Percentiles rank a stretch among this genome's conserved stretches.
Conservation (phyloP, 1,284 basidiomycete species). For the Neonothopanus nambi region DNA sequence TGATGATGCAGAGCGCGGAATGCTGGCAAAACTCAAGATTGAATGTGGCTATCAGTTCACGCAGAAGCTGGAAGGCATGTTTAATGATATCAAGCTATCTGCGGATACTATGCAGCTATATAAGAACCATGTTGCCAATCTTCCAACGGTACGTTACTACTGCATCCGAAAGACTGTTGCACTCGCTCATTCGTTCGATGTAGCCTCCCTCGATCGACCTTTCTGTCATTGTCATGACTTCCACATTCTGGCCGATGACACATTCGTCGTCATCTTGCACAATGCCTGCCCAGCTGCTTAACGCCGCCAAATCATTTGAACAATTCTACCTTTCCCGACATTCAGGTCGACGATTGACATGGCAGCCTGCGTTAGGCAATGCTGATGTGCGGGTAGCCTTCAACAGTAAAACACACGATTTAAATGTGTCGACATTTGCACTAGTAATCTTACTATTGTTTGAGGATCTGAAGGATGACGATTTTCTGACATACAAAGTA, state of each 20-base stretch:
- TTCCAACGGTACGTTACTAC: slow-evolving; percentile 47
- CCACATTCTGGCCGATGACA: slow-evolving; percentile 90
- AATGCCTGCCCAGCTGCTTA: slow-evolving; percentile 66
- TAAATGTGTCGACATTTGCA: slow-evolving; percentile 93
- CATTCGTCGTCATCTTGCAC: slow-evolving; percentile 63
- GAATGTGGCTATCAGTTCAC: slow-evolving; percentile 98
- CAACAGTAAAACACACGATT: slow-evolving; percentile 80
- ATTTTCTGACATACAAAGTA: slow-evolving; percentile 75
- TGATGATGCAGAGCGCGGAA: slow-evolving; percentile 96
- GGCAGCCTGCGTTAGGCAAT: slow-evolving; percentile 92
- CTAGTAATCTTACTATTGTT: slow-evolving; percentile 90
- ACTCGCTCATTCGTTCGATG: slow-evolving; percentile 11
- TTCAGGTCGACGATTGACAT: slow-evolving; percentile 87
- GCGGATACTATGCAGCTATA: slow-evolving; percentile 83
- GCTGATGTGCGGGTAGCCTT: slow-evolving; percentile 89
- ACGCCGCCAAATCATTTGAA: slow-evolving; percentile 78
- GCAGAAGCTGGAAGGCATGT: slow-evolving; percentile 98
- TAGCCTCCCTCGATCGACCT: slow-evolving; percentile 78
- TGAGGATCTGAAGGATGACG: slow-evolving; percentile 67
- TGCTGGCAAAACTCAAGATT: slow-evolving; percentile 97
- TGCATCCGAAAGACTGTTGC: slow-evolving; percentile 5
- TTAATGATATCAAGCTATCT: slow-evolving; percentile 95
- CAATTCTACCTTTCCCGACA: slow-evolving; percentile 89
- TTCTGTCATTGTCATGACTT: slow-evolving; percentile 87
- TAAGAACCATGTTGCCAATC: slow-evolving; percentile 52